These are phyloP conservation scores for Alopecurus myosuroides DNA, from an alignment of 176 grass and related monocot species.

Conservation along the genomic window DNA sequence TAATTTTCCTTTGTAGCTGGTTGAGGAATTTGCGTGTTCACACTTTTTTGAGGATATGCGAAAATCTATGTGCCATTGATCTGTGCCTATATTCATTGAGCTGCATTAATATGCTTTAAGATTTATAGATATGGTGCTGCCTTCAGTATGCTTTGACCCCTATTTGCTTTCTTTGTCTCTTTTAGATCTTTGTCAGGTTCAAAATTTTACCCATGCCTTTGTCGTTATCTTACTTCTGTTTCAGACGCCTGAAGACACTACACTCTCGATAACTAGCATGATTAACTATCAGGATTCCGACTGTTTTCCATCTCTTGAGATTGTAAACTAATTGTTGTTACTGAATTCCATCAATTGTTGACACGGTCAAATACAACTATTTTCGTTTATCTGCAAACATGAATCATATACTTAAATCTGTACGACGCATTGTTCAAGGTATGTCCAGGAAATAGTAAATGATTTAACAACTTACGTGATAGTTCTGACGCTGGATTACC, in stretches of 20 bases:
- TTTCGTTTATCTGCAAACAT: no score
- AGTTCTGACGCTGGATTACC: no score
- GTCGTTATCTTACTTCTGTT: slow-evolving; percentile 10
- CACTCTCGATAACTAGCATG: slow-evolving; percentile 57
- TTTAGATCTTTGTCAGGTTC: not conserved
- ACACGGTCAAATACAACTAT: no score
- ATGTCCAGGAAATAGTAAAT: no score
- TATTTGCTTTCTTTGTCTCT: not conserved
- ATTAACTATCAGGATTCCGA: slow-evolving; percentile 80
- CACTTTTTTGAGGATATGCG: not conserved
- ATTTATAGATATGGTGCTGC: not conserved
- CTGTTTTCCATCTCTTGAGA: slow-evolving; percentile 80
- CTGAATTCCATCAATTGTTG: not conserved
- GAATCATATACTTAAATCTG: no score
- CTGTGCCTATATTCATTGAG: not conserved
- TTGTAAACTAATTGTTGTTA: slow-evolving; percentile 32
- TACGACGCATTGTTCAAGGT: no score
- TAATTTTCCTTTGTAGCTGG: not conserved
- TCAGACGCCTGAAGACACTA: slow-evolving; percentile 79
- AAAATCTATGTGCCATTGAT: not conserved
- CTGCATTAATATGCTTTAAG: not conserved
- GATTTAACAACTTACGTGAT: no score
- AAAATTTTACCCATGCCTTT: not conserved
- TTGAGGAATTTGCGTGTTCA: not conserved
- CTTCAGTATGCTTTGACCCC: not conserved